Conservation (phyloP, 148 eudicot species). For the Simmondsia chinensis region DNA sequence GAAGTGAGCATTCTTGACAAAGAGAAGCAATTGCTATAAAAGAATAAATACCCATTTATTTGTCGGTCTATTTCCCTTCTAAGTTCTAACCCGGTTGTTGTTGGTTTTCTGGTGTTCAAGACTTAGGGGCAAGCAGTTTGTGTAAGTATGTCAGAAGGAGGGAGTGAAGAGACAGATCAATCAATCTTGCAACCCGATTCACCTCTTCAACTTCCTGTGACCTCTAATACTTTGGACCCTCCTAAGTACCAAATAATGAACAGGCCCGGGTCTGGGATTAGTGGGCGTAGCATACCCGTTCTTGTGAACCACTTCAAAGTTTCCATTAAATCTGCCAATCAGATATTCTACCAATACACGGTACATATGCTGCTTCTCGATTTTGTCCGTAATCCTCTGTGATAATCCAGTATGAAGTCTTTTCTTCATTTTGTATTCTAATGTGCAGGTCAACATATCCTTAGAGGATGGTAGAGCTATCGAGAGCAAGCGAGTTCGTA, state of each 20-base stretch:
- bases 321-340: slow-evolving; percentile 29
- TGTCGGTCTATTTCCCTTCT: background rate
- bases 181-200: slow-evolving; percentile 28
- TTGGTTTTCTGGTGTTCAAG: slow-evolving; percentile 2
- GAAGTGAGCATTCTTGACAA: too few relatives aligned
- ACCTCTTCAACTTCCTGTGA: slow-evolving; percentile 17
- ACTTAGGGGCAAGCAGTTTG: background rate
- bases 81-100: background rate
- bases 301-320: slow-evolving; percentile 71
- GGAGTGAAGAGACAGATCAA: slow-evolving; percentile 15
- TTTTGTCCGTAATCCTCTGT: background rate
- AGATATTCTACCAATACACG: slow-evolving; percentile 56
- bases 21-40: too few relatives aligned
- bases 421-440: slow-evolving; percentile 1
- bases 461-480: slow-evolving; percentile 39
- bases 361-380: slow-evolving; percentile 21
- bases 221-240: slow-evolving; percentile 25
- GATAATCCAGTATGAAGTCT: background rate
- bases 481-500: slow-evolving; percentile 43
- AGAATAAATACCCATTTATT: background rate
- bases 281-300: slow-evolving; percentile 45
- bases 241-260: slow-evolving; percentile 35
- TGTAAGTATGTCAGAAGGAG: slow-evolving; percentile 31
- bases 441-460: slow-evolving; percentile 63
- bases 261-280: slow-evolving; percentile 65